Percentiles rank a stretch among this genome's conserved stretches.
phyloP scores from a whole-genome alignment of 148 eudicot species.

The Nepenthes gracilis region DNA sequence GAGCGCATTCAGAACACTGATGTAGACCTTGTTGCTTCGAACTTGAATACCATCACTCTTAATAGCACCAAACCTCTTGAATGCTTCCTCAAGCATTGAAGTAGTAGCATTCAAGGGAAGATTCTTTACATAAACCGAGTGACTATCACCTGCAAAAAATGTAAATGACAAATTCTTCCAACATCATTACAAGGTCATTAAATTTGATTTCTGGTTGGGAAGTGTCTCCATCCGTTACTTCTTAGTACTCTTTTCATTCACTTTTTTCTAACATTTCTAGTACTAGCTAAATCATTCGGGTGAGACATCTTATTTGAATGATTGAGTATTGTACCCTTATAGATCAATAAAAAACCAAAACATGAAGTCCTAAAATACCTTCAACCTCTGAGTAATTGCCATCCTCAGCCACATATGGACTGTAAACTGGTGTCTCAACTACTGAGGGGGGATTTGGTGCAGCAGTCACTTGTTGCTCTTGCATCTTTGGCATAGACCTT shows the following conservation, averaged over 20 bases:
- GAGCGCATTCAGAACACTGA: neutral
- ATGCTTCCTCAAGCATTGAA: conserved; percentile 46
- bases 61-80: conserved; percentile 64
- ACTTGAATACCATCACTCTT: conserved; percentile 79
- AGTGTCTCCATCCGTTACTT: too few species aligned
- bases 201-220: too few species aligned
- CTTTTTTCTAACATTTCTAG: too few species aligned
- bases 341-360: neutral
- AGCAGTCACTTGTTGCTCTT: conserved; percentile 26
- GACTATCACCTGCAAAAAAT: conserved; percentile 44
- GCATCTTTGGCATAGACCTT: conserved; percentile 33
- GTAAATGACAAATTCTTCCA: neutral
- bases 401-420: conserved; percentile 29
- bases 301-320: too few species aligned
- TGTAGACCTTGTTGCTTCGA: conserved; percentile 48
- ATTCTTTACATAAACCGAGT: conserved; percentile 63
- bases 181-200: too few species aligned
- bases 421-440: conserved; percentile 19
- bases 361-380: neutral
- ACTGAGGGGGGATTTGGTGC: conserved; percentile 21
- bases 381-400: conserved; percentile 46
- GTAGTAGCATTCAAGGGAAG: conserved; percentile 45
- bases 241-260: too few species aligned
- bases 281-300: too few species aligned
- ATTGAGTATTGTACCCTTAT: too few species aligned